Percentiles rank a stretch among this genome's conserved stretches.
Evolutionary conservation across 805 yeast genomes (phyloP).

Genomic region (Kuraishia piskuri): DNA sequence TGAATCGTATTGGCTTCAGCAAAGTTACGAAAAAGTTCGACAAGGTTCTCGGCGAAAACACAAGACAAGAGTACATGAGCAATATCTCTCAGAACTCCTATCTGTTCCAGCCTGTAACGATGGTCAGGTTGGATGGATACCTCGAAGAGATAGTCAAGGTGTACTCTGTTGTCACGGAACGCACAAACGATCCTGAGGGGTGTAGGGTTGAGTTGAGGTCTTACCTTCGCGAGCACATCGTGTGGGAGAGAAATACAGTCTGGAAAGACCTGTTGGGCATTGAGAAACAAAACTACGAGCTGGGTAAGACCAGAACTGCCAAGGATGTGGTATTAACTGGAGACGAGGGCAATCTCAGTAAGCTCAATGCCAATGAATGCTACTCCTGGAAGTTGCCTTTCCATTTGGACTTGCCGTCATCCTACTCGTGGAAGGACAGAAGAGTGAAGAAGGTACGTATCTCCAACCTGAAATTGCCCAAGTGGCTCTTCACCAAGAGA

Average conservation of each 20-base stretch:
- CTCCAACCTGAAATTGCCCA: constrained; percentile 33
- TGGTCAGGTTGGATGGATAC: constrained; percentile 18
- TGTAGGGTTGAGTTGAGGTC: constrained; percentile 49
- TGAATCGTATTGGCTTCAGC: constrained; percentile 43
- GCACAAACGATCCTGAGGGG: constrained; percentile 23
- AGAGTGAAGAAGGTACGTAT: constrained; percentile 8
- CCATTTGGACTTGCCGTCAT: constrained; percentile 14
- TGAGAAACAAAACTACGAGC: constrained; percentile 18
- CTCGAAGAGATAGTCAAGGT: constrained; percentile 20
- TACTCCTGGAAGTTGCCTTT: constrained; percentile 23
- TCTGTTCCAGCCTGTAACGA: constrained; percentile 24
- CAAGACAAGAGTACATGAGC: constrained; percentile 31
- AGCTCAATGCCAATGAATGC: constrained; percentile 24
- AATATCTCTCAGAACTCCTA: constrained; percentile 20
- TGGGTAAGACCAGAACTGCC: constrained; percentile 8
- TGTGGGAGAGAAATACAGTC: constrained; percentile 47
- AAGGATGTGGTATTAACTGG: constrained; percentile 27
- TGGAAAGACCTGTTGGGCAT: constrained; percentile 51
- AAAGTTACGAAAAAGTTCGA: constrained; percentile 47
- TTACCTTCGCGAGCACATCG: constrained; percentile 45
- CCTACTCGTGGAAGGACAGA: constrained; percentile 8
- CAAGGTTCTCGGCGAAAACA: constrained; percentile 34
- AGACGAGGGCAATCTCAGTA: constrained; percentile 22
- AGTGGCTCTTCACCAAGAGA: constrained; percentile 36
- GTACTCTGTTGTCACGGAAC: constrained; percentile 19